Conservation (phyloP, 306 rosid genomes). For the Vigna hirtella region DNA sequence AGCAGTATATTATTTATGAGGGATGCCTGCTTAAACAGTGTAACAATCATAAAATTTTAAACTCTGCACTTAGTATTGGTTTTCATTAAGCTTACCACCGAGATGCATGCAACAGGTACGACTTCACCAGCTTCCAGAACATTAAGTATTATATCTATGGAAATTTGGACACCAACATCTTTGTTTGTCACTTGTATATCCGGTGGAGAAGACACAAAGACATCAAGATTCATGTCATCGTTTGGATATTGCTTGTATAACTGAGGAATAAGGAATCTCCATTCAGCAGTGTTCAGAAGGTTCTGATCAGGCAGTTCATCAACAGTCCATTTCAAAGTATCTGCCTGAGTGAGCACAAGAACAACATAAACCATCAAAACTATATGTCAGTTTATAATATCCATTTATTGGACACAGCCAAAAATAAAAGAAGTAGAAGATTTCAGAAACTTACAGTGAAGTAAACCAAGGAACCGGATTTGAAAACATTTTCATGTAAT, state of each 20-base stretch:
- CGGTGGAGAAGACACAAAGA: constrained; percentile 73
- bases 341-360: constrained; percentile 50
- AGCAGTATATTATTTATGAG: background rate
- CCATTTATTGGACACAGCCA: constrained; percentile 19
- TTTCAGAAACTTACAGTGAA: constrained; percentile 63
- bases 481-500: constrained; percentile 73
- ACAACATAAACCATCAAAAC: constrained; percentile 38
- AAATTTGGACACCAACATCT: constrained; percentile 52
- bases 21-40: constrained; percentile 2
- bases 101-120: constrained; percentile 76
- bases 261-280: constrained; percentile 84
- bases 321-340: constrained; percentile 66
- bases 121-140: constrained; percentile 65
- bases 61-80: constrained; percentile 6
- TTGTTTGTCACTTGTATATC: constrained; percentile 52
- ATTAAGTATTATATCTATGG: constrained; percentile 59
- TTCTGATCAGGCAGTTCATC: constrained; percentile 62
- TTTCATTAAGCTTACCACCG: constrained; percentile 65
- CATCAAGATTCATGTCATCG: constrained; percentile 69
- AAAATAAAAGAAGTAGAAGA: constrained; percentile 6
- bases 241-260: constrained; percentile 79
- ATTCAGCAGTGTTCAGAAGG: constrained; percentile 70
- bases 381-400: constrained; percentile 9
- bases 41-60: background rate
- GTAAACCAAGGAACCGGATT: constrained; percentile 67